Evolutionary conservation across 2,329 filamentous ascomycete species (phyloP).

Genomic region (Neofusicoccum ribis): DNA sequence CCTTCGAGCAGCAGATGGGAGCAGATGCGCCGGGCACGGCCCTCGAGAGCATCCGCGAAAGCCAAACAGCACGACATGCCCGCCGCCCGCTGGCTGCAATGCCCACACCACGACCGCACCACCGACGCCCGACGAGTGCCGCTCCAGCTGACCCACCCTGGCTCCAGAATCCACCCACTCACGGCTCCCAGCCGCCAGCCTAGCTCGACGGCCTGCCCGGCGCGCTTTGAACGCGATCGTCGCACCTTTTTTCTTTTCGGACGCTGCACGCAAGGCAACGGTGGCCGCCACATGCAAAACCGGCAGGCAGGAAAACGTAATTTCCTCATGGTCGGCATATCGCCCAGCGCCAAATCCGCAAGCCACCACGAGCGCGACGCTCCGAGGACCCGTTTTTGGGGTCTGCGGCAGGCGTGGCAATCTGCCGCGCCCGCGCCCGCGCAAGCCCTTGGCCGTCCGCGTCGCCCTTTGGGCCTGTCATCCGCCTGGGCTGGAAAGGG

Average conservation of each 20-base stretch:
- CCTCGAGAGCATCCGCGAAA: not conserved
- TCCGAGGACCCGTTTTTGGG: not conserved
- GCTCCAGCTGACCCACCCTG: constrained; percentile 14
- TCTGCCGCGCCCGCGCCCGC: not conserved
- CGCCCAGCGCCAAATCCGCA: not conserved
- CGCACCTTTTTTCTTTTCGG: constrained; percentile 3
- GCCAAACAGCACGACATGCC: constrained; percentile 11
- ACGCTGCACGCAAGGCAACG: constrained; percentile 12
- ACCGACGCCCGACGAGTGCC: constrained; percentile 5
- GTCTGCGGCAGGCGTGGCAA: constrained; percentile 10
- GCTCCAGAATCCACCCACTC: not conserved
- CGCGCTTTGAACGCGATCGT: constrained; percentile 8
- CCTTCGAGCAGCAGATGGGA: not conserved
- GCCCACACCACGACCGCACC: not conserved
- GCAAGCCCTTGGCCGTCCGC: not conserved
- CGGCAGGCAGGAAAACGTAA: not conserved
- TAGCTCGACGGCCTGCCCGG: constrained; percentile 8
- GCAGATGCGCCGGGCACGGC: constrained; percentile 1
- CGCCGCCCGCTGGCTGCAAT: not conserved
- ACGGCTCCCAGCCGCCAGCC: not conserved
- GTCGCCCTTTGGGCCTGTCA: too few species aligned
- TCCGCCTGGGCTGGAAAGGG: not conserved
- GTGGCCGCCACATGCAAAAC: not conserved
- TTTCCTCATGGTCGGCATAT: not conserved
- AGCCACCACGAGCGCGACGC: not conserved